Evolutionary conservation across 73 alveolate species (phyloP).

Genomic region (Tetrahymena thermophila): DNA sequence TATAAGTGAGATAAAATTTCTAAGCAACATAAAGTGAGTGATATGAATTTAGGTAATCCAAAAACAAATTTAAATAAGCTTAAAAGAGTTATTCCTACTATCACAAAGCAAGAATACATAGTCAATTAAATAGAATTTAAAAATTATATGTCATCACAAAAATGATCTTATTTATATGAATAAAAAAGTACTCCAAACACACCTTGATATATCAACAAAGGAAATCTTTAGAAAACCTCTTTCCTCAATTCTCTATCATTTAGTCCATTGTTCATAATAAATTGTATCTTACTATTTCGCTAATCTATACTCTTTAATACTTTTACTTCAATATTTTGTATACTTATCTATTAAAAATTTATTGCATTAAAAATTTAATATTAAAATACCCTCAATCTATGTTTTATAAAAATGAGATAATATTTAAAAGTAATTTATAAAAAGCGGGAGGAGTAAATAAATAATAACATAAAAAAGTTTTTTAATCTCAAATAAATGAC

Average conservation of each 20-base stretch:
- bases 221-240: not conserved
- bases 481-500: not conserved
- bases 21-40: not conserved
- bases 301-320: not conserved
- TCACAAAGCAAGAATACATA: not conserved
- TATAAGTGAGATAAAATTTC: not conserved
- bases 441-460: not conserved
- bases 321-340: too few relatives aligned
- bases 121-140: not conserved
- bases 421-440: too few relatives aligned
- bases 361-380: not conserved
- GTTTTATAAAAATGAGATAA: not conserved
- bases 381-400: not conserved
- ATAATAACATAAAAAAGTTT: too few relatives aligned
- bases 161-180: not conserved
- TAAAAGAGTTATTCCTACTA: not conserved
- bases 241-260: too few relatives aligned
- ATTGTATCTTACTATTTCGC: too few relatives aligned
- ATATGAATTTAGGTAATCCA: not conserved
- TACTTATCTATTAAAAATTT: not conserved
- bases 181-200: not conserved
- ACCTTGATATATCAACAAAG: not conserved
- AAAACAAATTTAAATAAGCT: not conserved
- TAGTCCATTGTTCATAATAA: not conserved
- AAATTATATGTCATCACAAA: not conserved